These are phyloP conservation scores for Fusarium sororula DNA, from an alignment of 2,329 filamentous ascomycete genomes.

Conservation along the genomic window DNA sequence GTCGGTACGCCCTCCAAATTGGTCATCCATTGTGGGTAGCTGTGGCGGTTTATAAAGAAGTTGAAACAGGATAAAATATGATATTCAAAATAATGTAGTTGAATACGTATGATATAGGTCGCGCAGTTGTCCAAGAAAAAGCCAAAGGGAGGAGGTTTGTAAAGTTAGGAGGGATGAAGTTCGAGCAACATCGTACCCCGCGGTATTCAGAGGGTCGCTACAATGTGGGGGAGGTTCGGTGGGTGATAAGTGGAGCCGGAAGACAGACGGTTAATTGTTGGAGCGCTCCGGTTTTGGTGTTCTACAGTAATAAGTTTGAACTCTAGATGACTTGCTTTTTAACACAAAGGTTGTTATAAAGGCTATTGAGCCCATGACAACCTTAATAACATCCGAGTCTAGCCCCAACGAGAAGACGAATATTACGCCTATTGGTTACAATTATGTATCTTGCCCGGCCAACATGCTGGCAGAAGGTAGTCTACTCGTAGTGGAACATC, in stretches of 20 bases:
- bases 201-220: slow-evolving; percentile 8
- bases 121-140: background rate
- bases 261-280: background rate
- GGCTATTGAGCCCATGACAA: background rate
- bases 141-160: background rate
- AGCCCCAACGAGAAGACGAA: background rate
- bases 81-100: background rate
- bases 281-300: background rate
- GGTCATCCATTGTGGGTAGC: slow-evolving; percentile 62
- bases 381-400: background rate
- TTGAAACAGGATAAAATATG: background rate
- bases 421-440: too few species aligned
- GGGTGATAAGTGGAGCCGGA: slow-evolving; percentile 4
- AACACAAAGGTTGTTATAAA: background rate
- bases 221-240: slow-evolving; percentile 4
- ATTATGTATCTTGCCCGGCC: background rate
- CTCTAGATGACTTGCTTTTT: background rate
- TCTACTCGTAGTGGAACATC: background rate
- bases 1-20: slow-evolving; percentile 68
- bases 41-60: background rate
- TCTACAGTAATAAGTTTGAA: background rate
- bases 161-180: background rate
- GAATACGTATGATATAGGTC: background rate
- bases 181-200: slow-evolving; percentile 32
- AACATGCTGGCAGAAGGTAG: background rate